Conservation (phyloP, 2,329 filamentous ascomycete genomes). For the Endoconidiophora polonica region DNA sequence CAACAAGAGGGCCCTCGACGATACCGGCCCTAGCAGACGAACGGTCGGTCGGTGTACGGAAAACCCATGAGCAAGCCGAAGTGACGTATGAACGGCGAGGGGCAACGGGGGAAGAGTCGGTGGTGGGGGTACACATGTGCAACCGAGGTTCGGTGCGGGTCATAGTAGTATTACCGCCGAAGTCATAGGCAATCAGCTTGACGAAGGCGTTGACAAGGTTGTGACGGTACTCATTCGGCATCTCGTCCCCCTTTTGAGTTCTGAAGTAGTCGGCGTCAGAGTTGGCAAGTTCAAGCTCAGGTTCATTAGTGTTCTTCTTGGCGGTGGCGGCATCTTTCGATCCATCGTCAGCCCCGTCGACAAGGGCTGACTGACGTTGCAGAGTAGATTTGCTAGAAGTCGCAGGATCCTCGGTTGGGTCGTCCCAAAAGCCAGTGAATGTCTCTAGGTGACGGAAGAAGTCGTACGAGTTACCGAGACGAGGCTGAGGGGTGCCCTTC, state of each 20-base stretch:
- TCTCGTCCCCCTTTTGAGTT: slow-evolving; percentile 33
- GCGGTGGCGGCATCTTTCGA: slow-evolving; percentile 4
- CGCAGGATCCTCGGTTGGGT: slow-evolving; percentile 29
- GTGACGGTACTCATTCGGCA: slow-evolving; percentile 42
- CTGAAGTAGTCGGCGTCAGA: slow-evolving; percentile 22
- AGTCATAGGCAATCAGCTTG: slow-evolving; percentile 49
- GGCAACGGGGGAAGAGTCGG: slow-evolving; percentile 13
- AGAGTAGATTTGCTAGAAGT: slow-evolving; percentile 14
- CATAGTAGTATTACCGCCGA: slow-evolving; percentile 42
- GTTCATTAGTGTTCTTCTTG: neutral
- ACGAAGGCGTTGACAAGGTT: slow-evolving; percentile 41
- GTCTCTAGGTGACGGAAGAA: slow-evolving; percentile 47
- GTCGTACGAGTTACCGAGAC: slow-evolving; percentile 47
- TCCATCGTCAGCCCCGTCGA: neutral
- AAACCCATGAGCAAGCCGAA: slow-evolving; percentile 42
- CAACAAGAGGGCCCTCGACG: slow-evolving; percentile 44
- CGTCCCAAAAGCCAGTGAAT: slow-evolving; percentile 44
- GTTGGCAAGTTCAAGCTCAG: neutral
- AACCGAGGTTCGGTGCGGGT: slow-evolving; percentile 43
- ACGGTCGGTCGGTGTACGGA: slow-evolving; percentile 42
- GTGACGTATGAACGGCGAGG: slow-evolving; percentile 37
- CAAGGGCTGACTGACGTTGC: neutral
- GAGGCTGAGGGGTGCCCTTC: slow-evolving; percentile 34
- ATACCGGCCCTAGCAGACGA: slow-evolving; percentile 41
- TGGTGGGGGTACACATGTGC: slow-evolving; percentile 28